A percentile compares a stretch with the other conserved stretches of the same genome.
Evolutionary conservation across 192 early-diverging fungal genomes (phyloP).

Genomic region (Entrophospora sp.): DNA sequence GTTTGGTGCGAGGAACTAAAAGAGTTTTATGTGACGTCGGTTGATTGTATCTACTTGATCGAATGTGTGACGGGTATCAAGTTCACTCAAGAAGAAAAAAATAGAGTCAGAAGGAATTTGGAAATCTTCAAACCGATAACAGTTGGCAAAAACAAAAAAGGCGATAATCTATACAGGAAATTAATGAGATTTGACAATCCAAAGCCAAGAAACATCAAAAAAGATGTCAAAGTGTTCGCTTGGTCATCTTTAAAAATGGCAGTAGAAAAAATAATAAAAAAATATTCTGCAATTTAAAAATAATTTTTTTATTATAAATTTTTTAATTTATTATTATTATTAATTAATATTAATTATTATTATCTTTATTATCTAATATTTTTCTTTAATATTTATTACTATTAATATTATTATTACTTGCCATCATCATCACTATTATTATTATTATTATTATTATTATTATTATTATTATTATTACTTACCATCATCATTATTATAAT

Average conservation of each 20-base stretch:
- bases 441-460: too few species aligned
- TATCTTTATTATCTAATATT: too few species aligned
- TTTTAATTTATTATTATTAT: too few species aligned
- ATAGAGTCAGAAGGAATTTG: slow-evolving; percentile 77
- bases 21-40: slow-evolving; percentile 71
- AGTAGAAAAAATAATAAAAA: slow-evolving; percentile 70
- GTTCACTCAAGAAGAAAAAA: slow-evolving; percentile 78
- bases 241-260: slow-evolving; percentile 66
- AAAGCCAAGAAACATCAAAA: slow-evolving; percentile 79
- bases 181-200: slow-evolving; percentile 80
- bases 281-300: too few species aligned
- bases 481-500: too few species aligned
- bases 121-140: slow-evolving; percentile 74
- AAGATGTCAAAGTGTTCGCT: slow-evolving; percentile 80
- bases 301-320: too few species aligned
- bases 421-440: too few species aligned
- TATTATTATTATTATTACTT: too few species aligned
- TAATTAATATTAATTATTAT: too few species aligned
- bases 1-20: slow-evolving; percentile 69
- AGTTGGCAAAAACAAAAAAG: slow-evolving; percentile 65
- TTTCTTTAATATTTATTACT: too few species aligned
- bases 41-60: slow-evolving; percentile 68
- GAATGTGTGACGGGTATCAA: slow-evolving; percentile 66
- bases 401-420: too few species aligned
- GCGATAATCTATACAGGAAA: slow-evolving; percentile 67